Evolutionary conservation across 306 rosid species (phyloP).

Genomic region (Erythrophleum fordii): DNA sequence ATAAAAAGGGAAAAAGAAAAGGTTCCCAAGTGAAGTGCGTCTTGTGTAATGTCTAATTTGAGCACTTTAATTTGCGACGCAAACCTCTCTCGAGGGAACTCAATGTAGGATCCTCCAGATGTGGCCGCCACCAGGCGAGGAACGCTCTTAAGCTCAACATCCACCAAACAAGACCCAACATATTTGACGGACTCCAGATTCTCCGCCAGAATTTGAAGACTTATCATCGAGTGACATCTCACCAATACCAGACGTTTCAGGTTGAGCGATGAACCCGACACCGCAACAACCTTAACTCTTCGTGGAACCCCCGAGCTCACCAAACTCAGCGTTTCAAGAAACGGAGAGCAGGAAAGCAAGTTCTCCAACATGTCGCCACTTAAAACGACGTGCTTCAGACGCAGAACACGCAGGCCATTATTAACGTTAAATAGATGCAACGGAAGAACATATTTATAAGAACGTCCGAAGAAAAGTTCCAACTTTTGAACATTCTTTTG

Average conservation of each 20-base stretch:
- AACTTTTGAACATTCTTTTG: constrained; percentile 47
- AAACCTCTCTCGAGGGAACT: constrained; percentile 31
- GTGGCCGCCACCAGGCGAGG: constrained; percentile 45
- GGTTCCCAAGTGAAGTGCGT: constrained; percentile 32
- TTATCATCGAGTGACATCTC: constrained; percentile 37
- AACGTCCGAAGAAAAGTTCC: constrained; percentile 41
- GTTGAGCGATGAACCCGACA: constrained; percentile 29
- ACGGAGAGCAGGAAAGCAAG: constrained; percentile 30
- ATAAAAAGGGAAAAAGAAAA: too few relatives aligned
- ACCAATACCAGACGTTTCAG: constrained; percentile 37
- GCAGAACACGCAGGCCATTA: constrained; percentile 36
- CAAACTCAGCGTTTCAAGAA: constrained; percentile 42
- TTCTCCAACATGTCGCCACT: constrained; percentile 41
- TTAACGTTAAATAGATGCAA: constrained; percentile 33
- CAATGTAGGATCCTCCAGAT: constrained; percentile 33
- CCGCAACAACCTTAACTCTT: constrained; percentile 13
- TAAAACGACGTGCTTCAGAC: constrained; percentile 37
- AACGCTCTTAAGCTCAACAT: constrained; percentile 32
- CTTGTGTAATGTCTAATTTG: constrained; percentile 44
- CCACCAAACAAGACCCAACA: constrained; percentile 37
- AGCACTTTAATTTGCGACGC: constrained; percentile 41
- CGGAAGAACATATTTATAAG: constrained; percentile 45
- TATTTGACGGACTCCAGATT: constrained; percentile 40
- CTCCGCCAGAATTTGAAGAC: constrained; percentile 40
- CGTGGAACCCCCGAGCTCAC: constrained; percentile 38